These are phyloP conservation scores for Chlorella sp. DNA, from an alignment of 139 green algal species.

Conservation along the genomic window DNA sequence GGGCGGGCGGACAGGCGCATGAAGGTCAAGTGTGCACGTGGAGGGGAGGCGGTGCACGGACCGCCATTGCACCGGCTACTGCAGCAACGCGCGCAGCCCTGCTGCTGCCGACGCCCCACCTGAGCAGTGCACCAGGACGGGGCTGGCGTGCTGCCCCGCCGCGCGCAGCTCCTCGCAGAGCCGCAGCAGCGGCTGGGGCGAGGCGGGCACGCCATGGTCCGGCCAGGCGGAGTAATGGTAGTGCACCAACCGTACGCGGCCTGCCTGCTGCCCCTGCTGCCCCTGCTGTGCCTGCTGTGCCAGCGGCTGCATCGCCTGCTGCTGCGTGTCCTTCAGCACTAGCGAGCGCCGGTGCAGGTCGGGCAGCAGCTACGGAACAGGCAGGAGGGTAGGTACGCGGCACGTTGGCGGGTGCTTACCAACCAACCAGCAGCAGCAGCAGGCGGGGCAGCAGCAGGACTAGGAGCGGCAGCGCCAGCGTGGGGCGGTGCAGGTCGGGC, in stretches of 20 bases:
- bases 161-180: constrained; percentile 49
- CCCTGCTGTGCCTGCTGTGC: neutral
- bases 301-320: neutral
- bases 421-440: neutral
- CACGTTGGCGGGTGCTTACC: neutral
- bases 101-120: neutral
- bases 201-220: constrained; percentile 70
- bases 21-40: too few species aligned
- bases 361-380: constrained; percentile 1
- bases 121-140: constrained; percentile 71
- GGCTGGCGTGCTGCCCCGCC: constrained; percentile 3
- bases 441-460: neutral
- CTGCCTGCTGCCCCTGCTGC: neutral
- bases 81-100: too few species aligned
- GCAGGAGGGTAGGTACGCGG: neutral
- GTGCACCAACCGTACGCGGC: neutral
- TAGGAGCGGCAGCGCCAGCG: too few species aligned
- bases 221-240: constrained; percentile 61
- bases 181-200: constrained; percentile 47
- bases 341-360: neutral
- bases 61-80: neutral
- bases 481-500: too few species aligned
- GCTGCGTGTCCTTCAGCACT: neutral
- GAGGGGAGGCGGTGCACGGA: neutral
- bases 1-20: too few species aligned